Conservation (phyloP, 2,329 filamentous ascomycete genomes). For the Purpureocillium takamizusanense region DNA sequence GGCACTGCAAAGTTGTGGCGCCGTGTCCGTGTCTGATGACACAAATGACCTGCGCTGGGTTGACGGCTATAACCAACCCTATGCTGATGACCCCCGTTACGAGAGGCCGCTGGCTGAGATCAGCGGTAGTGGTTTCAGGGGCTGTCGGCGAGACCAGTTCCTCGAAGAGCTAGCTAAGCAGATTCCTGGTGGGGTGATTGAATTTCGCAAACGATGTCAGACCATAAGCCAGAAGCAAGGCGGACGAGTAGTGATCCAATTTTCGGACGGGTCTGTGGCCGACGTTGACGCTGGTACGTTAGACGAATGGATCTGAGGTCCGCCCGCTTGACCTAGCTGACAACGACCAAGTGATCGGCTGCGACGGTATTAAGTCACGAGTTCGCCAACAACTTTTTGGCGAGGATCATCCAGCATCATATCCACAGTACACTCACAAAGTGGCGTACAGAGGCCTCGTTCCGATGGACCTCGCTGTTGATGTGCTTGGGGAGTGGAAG, state of each 20-base stretch:
- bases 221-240: conserved; percentile 16
- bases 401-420: conserved; percentile 24
- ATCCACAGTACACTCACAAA: conserved; percentile 39
- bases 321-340: background rate
- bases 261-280: conserved; percentile 28
- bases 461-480: conserved; percentile 41
- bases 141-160: conserved; percentile 23
- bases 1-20: conserved; percentile 16
- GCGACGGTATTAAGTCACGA: conserved; percentile 55
- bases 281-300: conserved; percentile 15
- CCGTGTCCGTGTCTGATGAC: conserved; percentile 2
- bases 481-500: conserved; percentile 32
- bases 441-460: conserved; percentile 44
- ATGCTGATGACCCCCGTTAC: background rate
- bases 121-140: conserved; percentile 21
- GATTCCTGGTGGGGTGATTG: conserved; percentile 20
- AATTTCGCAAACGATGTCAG: conserved; percentile 25
- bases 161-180: conserved; percentile 29
- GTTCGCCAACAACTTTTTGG: conserved; percentile 41
- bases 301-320: no score
- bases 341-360: conserved; percentile 40
- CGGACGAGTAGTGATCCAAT: conserved; percentile 20
- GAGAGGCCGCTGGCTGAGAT: conserved; percentile 7
- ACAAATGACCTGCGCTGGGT: conserved; percentile 11
- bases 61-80: conserved; percentile 4